Conservation (phyloP, 1,139 yeast species). For the Yamadazyma pseudoaaseri region DNA sequence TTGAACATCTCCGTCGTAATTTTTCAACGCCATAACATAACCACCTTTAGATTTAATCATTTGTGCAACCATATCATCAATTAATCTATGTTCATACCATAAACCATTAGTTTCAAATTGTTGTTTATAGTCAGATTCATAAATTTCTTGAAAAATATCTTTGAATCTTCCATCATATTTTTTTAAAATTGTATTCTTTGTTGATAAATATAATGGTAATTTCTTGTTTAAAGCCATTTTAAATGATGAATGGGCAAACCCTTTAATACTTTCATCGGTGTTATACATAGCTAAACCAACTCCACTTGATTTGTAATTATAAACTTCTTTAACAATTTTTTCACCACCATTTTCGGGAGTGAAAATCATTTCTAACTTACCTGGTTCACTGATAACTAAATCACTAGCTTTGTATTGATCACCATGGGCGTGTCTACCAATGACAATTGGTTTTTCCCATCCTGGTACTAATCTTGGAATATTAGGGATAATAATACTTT, state of each 20-base stretch:
- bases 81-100: constrained; percentile 95
- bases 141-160: constrained; percentile 84
- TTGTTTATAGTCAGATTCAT: constrained; percentile 64
- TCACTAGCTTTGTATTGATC: constrained; percentile 97
- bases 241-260: constrained; percentile 91
- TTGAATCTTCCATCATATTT: constrained; percentile 92
- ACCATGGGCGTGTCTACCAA: constrained; percentile 97
- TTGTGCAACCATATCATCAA: constrained; percentile 98
- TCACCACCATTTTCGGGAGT: constrained; percentile 71
- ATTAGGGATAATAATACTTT: constrained; percentile 87
- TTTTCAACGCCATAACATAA: constrained; percentile 89
- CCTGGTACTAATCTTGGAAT: constrained; percentile 89
- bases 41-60: constrained; percentile 97
- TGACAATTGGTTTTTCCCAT: constrained; percentile 93
- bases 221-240: constrained; percentile 78
- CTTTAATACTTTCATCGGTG: constrained; percentile 85
- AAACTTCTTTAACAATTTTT: constrained; percentile 59
- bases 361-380: constrained; percentile 74
- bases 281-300: constrained; percentile 94
- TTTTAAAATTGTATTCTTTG: constrained; percentile 93
- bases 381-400: constrained; percentile 73
- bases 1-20: constrained; percentile 97
- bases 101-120: constrained; percentile 75
- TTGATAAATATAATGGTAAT: constrained; percentile 78
- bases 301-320: constrained; percentile 73